phyloP scores from a whole-genome alignment of 768 basidiomycete genomes.

The Lentinula edodes region DNA sequence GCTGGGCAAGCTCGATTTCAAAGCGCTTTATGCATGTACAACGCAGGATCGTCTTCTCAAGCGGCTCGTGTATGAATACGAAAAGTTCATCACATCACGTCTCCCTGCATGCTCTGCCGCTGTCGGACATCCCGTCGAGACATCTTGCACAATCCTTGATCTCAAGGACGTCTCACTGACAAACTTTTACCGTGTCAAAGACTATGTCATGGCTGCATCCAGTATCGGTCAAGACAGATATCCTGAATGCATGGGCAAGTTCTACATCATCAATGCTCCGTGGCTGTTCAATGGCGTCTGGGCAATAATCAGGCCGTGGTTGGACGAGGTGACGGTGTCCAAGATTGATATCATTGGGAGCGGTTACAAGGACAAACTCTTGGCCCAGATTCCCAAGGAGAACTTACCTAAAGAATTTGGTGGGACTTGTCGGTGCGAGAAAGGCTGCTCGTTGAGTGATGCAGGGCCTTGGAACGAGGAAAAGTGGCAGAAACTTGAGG shows the following conservation, averaged over 20 bases:
- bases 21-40: slow-evolving; percentile 74
- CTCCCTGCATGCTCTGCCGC: slow-evolving; percentile 72
- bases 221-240: slow-evolving; percentile 86
- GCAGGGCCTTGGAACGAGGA: slow-evolving; percentile 82
- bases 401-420: slow-evolving; percentile 86
- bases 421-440: slow-evolving; percentile 70
- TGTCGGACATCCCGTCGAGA: slow-evolving; percentile 87
- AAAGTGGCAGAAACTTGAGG: slow-evolving; percentile 1
- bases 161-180: slow-evolving; percentile 63
- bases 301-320: slow-evolving; percentile 85
- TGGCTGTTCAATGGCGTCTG: slow-evolving; percentile 90
- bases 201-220: slow-evolving; percentile 76
- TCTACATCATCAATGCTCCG: slow-evolving; percentile 98
- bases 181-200: slow-evolving; percentile 88
- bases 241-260: slow-evolving; percentile 94
- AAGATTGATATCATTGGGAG: slow-evolving; percentile 91
- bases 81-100: slow-evolving; percentile 76
- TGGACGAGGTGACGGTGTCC: slow-evolving; percentile 90
- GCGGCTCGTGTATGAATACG: slow-evolving; percentile 90
- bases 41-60: slow-evolving; percentile 84
- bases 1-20: slow-evolving; percentile 85
- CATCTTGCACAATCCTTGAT: slow-evolving; percentile 96
- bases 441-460: slow-evolving; percentile 84
- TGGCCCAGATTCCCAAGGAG: slow-evolving; percentile 78
- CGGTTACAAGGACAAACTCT: slow-evolving; percentile 66